Conservation (phyloP, 108 stramenopile species). For the Nannochloropsis gaditana region DNA sequence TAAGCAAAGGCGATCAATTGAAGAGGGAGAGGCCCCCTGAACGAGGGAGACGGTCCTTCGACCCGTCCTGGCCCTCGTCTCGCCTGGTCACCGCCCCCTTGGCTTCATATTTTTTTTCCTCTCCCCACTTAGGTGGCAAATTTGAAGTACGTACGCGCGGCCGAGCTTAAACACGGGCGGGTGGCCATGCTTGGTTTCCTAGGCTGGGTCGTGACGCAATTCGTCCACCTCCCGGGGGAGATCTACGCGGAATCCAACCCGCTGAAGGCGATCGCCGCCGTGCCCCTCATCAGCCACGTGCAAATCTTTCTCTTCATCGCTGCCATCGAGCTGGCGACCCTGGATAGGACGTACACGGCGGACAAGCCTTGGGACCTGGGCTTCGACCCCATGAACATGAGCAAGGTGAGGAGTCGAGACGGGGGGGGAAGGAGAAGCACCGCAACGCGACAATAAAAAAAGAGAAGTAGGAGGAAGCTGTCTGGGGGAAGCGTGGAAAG, state of each 20-base stretch:
- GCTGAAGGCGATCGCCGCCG: neutral
- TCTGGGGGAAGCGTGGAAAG: conserved; percentile 30
- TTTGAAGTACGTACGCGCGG: conserved; percentile 79
- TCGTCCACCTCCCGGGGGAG: conserved; percentile 53
- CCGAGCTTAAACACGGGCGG: conserved; percentile 87
- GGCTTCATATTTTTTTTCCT: neutral
- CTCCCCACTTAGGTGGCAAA: neutral
- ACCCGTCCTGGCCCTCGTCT: too few relatives aligned
- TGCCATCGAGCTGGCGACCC: conserved; percentile 59
- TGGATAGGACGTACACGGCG: conserved; percentile 67
- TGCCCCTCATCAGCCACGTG: neutral
- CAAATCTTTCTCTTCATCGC: conserved; percentile 66
- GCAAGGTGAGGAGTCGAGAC: conserved; percentile 27
- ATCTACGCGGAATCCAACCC: neutral
- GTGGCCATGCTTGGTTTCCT: conserved; percentile 60
- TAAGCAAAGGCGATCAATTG: too few relatives aligned
- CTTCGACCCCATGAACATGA: conserved; percentile 4
- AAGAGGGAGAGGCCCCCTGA: too few relatives aligned
- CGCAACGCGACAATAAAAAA: conserved; percentile 65
- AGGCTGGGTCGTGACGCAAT: neutral
- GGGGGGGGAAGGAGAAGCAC: neutral
- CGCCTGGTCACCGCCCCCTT: too few relatives aligned
- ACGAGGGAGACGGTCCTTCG: too few relatives aligned
- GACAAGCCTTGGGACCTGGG: conserved; percentile 54
- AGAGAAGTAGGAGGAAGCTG: conserved; percentile 46